Percentiles rank a stretch among this genome's conserved stretches.
phyloP scores from a whole-genome alignment of 306 rosid genomes.

The Leucaena leucocephala region DNA sequence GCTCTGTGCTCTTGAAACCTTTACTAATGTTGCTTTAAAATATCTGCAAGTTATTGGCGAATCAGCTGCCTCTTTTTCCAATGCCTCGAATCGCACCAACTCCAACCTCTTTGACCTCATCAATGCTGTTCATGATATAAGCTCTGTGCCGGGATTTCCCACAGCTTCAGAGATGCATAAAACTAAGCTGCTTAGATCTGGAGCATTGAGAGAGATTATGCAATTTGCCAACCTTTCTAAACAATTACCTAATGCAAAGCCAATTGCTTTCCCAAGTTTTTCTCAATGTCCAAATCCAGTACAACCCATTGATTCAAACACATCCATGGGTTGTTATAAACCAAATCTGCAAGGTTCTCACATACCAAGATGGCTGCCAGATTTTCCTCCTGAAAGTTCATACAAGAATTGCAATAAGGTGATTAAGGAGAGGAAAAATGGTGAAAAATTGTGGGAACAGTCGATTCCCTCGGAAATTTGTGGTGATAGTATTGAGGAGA shows the following conservation, averaged over 20 bases:
- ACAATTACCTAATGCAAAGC: constrained; percentile 58
- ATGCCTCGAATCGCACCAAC: constrained; percentile 56
- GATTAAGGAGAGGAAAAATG: constrained; percentile 49
- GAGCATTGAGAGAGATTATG: constrained; percentile 52
- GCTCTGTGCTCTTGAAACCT: constrained; percentile 56
- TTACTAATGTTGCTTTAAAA: constrained; percentile 54
- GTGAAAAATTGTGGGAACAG: constrained; percentile 73
- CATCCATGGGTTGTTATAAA: neutral
- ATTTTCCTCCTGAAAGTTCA: constrained; percentile 46
- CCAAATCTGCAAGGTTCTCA: constrained; percentile 35
- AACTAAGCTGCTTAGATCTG: constrained; percentile 45
- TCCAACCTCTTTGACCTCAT: constrained; percentile 67
- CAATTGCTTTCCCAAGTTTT: constrained; percentile 40
- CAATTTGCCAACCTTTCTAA: constrained; percentile 38
- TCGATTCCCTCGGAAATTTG: constrained; percentile 5
- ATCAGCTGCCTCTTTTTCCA: constrained; percentile 53
- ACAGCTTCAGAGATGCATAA: constrained; percentile 49
- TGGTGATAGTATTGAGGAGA: constrained; percentile 21
- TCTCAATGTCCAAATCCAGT: constrained; percentile 7
- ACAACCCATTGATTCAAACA: constrained; percentile 25
- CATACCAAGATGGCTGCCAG: constrained; percentile 76
- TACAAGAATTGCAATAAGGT: constrained; percentile 15
- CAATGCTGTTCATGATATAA: constrained; percentile 61
- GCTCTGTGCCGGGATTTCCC: constrained; percentile 51
- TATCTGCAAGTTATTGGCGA: constrained; percentile 52